A percentile compares a stretch with the other conserved stretches of the same genome.
These are phyloP conservation scores for Sporopachydermia quercuum DNA, from an alignment of 805 yeast species.

Conservation along the genomic window DNA sequence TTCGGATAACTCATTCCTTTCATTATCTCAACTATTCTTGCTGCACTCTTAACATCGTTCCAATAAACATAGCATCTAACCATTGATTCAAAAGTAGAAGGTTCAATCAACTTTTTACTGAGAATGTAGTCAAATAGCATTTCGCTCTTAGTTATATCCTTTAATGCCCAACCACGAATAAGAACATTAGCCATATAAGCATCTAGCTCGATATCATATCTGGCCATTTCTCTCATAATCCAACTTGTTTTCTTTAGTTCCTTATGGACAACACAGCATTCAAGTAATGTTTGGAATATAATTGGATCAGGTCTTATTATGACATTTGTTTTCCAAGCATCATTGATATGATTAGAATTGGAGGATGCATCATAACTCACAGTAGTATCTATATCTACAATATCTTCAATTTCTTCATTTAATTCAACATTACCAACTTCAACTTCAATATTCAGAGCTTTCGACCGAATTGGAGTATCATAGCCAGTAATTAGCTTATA, in stretches of 20 bases:
- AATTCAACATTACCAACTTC: no score
- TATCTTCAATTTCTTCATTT: no score
- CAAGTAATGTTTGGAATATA: conserved; percentile 24
- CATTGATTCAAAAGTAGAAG: conserved; percentile 21
- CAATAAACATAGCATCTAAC: conserved; percentile 16
- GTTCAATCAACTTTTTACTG: conserved; percentile 13
- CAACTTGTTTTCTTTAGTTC: conserved; percentile 14
- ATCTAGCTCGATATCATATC: conserved; percentile 16
- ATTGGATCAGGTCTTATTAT: conserved; percentile 22
- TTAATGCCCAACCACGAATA: conserved; percentile 21
- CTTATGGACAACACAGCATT: conserved; percentile 22
- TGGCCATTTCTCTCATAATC: conserved; percentile 19
- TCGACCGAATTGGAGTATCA: no score
- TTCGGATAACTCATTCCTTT: conserved; percentile 13
- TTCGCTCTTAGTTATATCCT: conserved; percentile 13
- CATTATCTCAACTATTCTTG: conserved; percentile 13
- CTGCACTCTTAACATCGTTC: conserved; percentile 12
- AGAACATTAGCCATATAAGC: conserved; percentile 20
- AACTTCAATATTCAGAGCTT: no score
- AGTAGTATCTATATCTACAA: no score
- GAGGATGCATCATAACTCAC: no score
- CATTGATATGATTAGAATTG: no score
- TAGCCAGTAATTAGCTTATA: conserved; percentile 12
- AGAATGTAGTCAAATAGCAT: conserved; percentile 16
- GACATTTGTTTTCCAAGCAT: no score